These are phyloP conservation scores for Malus hybrid DNA, from an alignment of 331 rosid species.

Conservation along the genomic window DNA sequence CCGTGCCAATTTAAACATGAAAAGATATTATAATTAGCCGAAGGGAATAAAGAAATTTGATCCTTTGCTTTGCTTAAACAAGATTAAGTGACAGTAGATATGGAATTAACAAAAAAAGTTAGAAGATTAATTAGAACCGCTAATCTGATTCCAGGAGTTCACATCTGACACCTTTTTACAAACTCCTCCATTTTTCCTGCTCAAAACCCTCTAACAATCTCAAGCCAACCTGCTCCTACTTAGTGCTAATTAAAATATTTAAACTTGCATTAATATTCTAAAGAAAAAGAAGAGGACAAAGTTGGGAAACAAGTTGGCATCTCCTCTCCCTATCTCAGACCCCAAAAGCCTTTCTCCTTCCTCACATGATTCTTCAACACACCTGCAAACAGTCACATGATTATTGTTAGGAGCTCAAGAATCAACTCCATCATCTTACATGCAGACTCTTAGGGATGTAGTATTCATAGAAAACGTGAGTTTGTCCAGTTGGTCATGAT, in stretches of 20 bases:
- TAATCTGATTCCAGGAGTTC: conserved; percentile 28
- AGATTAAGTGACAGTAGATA: neutral
- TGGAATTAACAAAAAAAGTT: conserved; percentile 14
- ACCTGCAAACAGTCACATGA: conserved; percentile 57
- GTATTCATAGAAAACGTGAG: neutral
- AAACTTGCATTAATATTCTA: neutral
- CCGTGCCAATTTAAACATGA: neutral
- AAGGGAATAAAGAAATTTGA: conserved; percentile 6
- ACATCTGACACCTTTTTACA: conserved; percentile 13
- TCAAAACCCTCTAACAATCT: conserved; percentile 26
- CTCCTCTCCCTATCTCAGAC: conserved; percentile 37
- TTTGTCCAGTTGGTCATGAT: neutral
- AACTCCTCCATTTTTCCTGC: neutral
- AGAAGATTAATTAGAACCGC: conserved; percentile 31
- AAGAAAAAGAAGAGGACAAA: conserved; percentile 29
- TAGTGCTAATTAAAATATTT: neutral
- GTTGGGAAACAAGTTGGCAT: conserved; percentile 38
- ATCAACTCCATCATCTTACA: conserved; percentile 8
- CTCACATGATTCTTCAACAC: conserved; percentile 73
- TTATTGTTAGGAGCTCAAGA: conserved; percentile 15
- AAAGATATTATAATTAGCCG: neutral
- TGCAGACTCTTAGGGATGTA: neutral
- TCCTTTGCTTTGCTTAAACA: conserved; percentile 39
- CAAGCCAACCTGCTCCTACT: conserved; percentile 18
- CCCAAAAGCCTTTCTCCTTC: conserved; percentile 55